Base-by-base conservation (phyloP, 768 basidiomycete species). In the Mycena floridula region DNA sequence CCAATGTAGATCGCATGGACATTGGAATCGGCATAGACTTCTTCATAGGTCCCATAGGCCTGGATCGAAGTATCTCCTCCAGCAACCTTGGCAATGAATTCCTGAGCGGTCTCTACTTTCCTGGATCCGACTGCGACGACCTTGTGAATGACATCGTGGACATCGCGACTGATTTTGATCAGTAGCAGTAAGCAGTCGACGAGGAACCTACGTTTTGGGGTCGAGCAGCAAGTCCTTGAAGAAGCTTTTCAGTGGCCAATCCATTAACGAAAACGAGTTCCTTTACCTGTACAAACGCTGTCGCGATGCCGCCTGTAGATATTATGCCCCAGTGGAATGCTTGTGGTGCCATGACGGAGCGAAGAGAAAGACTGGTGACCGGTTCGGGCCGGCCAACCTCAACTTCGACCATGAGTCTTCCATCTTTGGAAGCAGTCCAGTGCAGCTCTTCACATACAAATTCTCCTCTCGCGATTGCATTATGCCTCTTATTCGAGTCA, bases 301-400 rank as follows among this genome's bases (percentile, higher is more conserved):
- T 66, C 7, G 89, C 80, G 46, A 92, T 93, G 16, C 59, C 57
- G 24, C 88, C 89, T 2, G 89, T 90, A 11, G 89, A 87, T 49
- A 95, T 84, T 51, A 93, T 87, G 15, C 91, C 90, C 91, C 90
- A 92, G 44, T 78, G 78, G 43, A 90, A 61, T 15, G 66, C 66
- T 38, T 70, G 63, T 1, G 69, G 66, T 32, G 26, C 4, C 44
- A 23, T 35, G 32, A 7, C 32, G 32, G 32, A 4, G n/a, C 18
- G 32, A 35, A 18, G 18, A 35, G 4, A 35, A 30, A 30, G 16
- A 9, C 15, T 35, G 7, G 32, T 35, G 32, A 3, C 32, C 32
- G 32, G 32, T 7, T 15, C 32, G 32, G 32, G 32, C 32, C 32
- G 32, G 32, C 4, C 32, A 35, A 15, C 15, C 13, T 38, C 23